Evolutionary conservation across 2,329 filamentous ascomycete species (phyloP).

Genomic region (Blumeria hordei): DNA sequence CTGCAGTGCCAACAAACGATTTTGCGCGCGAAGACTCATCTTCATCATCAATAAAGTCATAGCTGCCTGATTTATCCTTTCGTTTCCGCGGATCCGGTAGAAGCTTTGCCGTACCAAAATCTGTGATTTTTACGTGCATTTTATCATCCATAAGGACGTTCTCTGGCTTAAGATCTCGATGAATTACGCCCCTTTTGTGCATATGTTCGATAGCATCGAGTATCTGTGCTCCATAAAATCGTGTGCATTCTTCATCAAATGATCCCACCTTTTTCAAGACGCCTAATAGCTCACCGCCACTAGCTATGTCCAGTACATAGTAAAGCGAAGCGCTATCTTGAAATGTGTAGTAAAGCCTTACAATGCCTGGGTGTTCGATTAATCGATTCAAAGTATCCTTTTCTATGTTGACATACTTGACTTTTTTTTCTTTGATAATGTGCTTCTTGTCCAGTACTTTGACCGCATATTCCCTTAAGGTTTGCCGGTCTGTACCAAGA

Average conservation of each 20-base stretch:
- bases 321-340: conserved; percentile 92
- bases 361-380: conserved; percentile 88
- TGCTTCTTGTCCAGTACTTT: conserved; percentile 96
- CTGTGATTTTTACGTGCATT: conserved; percentile 96
- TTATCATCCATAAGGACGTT: conserved; percentile 87
- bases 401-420: conserved; percentile 99
- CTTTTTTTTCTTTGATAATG: conserved; percentile 99
- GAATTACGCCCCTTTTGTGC: conserved; percentile 88
- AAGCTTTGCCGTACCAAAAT: conserved; percentile 96
- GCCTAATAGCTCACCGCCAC: conserved; percentile 72
- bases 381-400: conserved; percentile 92
- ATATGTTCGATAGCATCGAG: conserved; percentile 93
- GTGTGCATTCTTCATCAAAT: conserved; percentile 83
- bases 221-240: conserved; percentile 89
- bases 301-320: conserved; percentile 86
- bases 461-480: conserved; percentile 86
- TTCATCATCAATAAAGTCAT: conserved; percentile 18
- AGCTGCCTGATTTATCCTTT: conserved; percentile 12
- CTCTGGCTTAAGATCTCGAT: conserved; percentile 88
- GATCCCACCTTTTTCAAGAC: conserved; percentile 85
- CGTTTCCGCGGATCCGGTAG: conserved; percentile 31
- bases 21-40: conserved; percentile 52
- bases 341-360: conserved; percentile 94
- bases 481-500: conserved; percentile 79
- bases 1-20: conserved; percentile 91